These are phyloP conservation scores for Urostyla sp. DNA, from an alignment of 73 alveolate species.

Conservation along the genomic window DNA sequence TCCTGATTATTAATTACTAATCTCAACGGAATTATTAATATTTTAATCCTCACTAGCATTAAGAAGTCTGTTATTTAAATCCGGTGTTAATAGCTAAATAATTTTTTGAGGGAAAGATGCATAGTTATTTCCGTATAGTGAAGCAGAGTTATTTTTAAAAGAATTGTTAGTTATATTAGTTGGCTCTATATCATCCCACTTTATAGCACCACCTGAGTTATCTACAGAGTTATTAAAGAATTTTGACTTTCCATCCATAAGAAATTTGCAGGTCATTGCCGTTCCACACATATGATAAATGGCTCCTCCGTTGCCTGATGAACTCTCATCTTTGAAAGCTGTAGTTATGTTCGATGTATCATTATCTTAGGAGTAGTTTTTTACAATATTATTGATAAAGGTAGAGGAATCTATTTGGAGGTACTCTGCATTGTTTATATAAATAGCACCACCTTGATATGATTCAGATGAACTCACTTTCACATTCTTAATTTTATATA, in stretches of 20 bases:
- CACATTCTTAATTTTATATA: neutral
- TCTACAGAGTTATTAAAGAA: neutral
- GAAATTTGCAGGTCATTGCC: neutral
- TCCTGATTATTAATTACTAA: conserved; percentile 55
- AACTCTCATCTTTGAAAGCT: neutral
- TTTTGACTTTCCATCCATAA: neutral
- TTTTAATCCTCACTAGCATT: no score
- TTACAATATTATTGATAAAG: neutral
- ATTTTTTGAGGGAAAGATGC: neutral
- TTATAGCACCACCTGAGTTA: conserved; percentile 16
- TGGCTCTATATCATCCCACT: conserved; percentile 2
- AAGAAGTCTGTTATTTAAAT: no score
- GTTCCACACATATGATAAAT: conserved; percentile 4
- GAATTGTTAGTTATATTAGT: neutral
- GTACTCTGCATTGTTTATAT: neutral
- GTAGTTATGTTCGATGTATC: neutral
- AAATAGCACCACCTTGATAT: conserved; percentile 34
- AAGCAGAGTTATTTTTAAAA: neutral
- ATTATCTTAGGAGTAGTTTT: neutral
- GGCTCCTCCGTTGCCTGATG: conserved; percentile 25
- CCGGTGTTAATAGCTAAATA: no score
- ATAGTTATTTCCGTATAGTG: neutral
- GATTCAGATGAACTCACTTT: neutral
- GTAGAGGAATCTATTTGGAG: neutral
- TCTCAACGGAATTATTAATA: no score